These are phyloP conservation scores for Phytophthora podocarpi DNA, from an alignment of 352 stramenopile species.

Conservation along the genomic window DNA sequence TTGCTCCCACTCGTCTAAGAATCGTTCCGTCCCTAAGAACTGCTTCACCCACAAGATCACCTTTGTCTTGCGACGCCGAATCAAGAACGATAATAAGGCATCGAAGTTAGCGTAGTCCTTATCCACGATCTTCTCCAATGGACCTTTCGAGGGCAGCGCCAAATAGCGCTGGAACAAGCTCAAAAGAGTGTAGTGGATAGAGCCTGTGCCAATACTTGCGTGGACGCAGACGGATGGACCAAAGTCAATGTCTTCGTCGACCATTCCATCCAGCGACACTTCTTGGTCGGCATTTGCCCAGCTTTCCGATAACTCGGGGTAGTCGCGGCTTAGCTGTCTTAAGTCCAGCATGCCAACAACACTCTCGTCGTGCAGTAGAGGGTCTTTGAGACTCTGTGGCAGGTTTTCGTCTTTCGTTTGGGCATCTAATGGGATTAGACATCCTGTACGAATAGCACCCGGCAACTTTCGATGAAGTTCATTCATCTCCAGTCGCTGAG, in stretches of 20 bases:
- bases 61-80: conserved; percentile 42
- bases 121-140: conserved; percentile 27
- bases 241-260: conserved; percentile 38
- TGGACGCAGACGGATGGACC: conserved; percentile 15
- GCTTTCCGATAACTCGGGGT: conserved; percentile 21
- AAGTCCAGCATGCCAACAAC: neutral
- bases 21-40: conserved; percentile 32
- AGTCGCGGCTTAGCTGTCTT: conserved; percentile 5
- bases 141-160: conserved; percentile 19
- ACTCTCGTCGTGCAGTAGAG: conserved; percentile 9
- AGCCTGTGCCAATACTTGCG: neutral
- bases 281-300: conserved; percentile 25
- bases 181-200: conserved; percentile 9
- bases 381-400: conserved; percentile 20
- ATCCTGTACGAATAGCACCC: conserved; percentile 35
- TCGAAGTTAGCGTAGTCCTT: conserved; percentile 43
- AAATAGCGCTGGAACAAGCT: conserved; percentile 35
- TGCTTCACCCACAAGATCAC: conserved; percentile 40
- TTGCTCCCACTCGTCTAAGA: conserved; percentile 41
- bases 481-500: conserved; percentile 38
- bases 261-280: conserved; percentile 19
- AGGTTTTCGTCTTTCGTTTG: conserved; percentile 21
- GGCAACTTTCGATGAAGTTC: conserved; percentile 34
- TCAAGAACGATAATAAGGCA: conserved; percentile 38
- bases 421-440: conserved; percentile 26